phyloP scores from a whole-genome alignment of 768 basidiomycete genomes.

The Lactarius sanguifluus region DNA sequence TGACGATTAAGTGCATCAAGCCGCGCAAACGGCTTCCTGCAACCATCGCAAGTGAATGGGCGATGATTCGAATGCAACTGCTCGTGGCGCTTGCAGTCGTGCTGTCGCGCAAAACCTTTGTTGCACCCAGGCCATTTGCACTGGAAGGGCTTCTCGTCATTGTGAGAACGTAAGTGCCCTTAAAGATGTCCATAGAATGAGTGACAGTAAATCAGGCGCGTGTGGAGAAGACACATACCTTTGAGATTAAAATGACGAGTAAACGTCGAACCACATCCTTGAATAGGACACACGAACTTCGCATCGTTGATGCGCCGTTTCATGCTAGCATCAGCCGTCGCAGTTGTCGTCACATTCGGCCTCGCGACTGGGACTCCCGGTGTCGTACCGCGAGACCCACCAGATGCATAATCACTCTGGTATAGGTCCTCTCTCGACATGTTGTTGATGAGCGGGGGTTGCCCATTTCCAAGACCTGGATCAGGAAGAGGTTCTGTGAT shows the following conservation, averaged over 20 bases:
- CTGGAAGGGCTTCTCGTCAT: constrained; percentile 91
- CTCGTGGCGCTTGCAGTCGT: constrained; percentile 96
- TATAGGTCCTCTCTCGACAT: constrained; percentile 11
- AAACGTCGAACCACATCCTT: constrained; percentile 96
- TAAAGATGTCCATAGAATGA: constrained; percentile 14
- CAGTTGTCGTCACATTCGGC: constrained; percentile 87
- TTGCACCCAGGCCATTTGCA: constrained; percentile 95
- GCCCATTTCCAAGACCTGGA: constrained; percentile 8
- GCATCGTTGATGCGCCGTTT: constrained; percentile 87
- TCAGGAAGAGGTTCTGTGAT: constrained; percentile 48
- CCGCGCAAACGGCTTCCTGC: constrained; percentile 88
- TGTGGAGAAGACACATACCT: constrained; percentile 46
- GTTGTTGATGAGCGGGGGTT: constrained; percentile 1
- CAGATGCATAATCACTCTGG: constrained; percentile 14
- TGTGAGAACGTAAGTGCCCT: constrained; percentile 95
- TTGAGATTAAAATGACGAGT: constrained; percentile 93
- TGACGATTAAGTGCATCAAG: constrained; percentile 96
- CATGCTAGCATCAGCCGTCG: constrained; percentile 85
- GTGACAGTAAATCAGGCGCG: not conserved
- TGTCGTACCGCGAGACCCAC: constrained; percentile 26
- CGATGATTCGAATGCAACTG: constrained; percentile 90
- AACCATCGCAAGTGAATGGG: constrained; percentile 92
- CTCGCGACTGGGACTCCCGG: constrained; percentile 46
- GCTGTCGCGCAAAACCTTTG: constrained; percentile 91
- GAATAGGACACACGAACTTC: constrained; percentile 86